A percentile compares a stretch with the other conserved stretches of the same genome.
phyloP scores from a whole-genome alignment of 495 filamentous ascomycete species.

The Hypoxylon trugodes region DNA sequence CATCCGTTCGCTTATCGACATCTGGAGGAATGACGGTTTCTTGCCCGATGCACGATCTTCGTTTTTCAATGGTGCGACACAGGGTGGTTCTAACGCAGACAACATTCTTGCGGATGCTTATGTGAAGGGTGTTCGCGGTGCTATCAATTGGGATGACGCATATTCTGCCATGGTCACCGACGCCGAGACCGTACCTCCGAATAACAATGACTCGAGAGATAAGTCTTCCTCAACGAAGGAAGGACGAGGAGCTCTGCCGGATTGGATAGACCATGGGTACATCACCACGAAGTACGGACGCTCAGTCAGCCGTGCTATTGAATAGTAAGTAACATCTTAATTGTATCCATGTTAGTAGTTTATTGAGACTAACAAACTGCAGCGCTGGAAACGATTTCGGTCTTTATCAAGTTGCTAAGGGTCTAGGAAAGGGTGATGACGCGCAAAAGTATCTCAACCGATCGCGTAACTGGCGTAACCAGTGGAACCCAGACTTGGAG shows the following conservation, averaged over 20 bases:
- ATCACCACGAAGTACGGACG: slow-evolving; percentile 70
- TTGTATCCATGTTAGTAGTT: background rate
- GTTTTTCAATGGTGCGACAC: slow-evolving; percentile 74
- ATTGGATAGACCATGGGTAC: slow-evolving; percentile 71
- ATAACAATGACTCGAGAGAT: slow-evolving; percentile 68
- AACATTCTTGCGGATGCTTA: slow-evolving; percentile 79
- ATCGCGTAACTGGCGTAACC: slow-evolving; percentile 75
- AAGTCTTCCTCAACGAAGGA: slow-evolving; percentile 71
- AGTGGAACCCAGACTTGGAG: slow-evolving; percentile 68
- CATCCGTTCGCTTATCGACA: slow-evolving; percentile 74
- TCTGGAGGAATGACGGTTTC: slow-evolving; percentile 73
- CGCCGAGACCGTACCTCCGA: slow-evolving; percentile 67
- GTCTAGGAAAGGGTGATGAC: slow-evolving; percentile 62
- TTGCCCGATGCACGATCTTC: slow-evolving; percentile 71
- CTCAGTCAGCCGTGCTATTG: slow-evolving; percentile 70
- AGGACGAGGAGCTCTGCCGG: slow-evolving; percentile 73
- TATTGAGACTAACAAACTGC: slow-evolving; percentile 1
- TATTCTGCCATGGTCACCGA: slow-evolving; percentile 76
- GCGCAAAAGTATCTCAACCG: slow-evolving; percentile 68
- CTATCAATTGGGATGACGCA: slow-evolving; percentile 74
- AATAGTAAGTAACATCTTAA: slow-evolving; percentile 58
- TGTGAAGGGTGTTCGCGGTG: slow-evolving; percentile 70
- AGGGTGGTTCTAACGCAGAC: slow-evolving; percentile 78
- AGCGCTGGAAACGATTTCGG: slow-evolving; percentile 71
- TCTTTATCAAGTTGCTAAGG: slow-evolving; percentile 66